Base-by-base conservation (phyloP, 2,329 filamentous ascomycete genomes). In the Colletotrichum sublineola region DNA sequence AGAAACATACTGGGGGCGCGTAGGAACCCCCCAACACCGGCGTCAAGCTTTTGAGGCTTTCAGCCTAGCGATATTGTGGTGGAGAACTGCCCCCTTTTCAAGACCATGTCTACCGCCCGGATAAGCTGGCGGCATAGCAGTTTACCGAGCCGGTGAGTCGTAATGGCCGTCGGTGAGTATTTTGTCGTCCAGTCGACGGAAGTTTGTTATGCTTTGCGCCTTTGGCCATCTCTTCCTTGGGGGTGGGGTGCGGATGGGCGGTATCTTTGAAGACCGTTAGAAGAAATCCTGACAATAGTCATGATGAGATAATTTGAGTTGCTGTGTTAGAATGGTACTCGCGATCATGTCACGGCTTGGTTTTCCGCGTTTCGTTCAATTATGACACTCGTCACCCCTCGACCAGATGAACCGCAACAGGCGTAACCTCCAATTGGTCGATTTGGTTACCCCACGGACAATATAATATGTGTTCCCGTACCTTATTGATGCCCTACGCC, bases 11-110 rank as follows among this genome's bases (percentile, higher is more conserved):
- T 36, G 15, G 63, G 66, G 46, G 20, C 50, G 24, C 29, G 42
- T 44, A 24, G 44, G 36, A 42, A 40, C 24, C 33, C 55, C 53
- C 46, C 40, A 56, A 48, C 44, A 52, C 31, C 36, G 44, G 52
- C 31, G 48, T 68, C 70, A 70, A 73, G 70, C 70, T 73, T 58
- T 73, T 73, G 64, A 73, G 67, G 60, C 66, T 64, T 67, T 48
- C 48, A 50, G 46, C 61, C 60, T 69, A 65, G 40, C 67, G 60
- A 61, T 61, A 70, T 69, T 73, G 70, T 29, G 46, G 67, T 65
- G 66, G 70, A 73, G 66, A 60, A 55, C 8, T 29, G 18, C 58
- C 60, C 66, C 46, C 31, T 63, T 69, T 48, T 38, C 50, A 33
- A 48, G 31, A 50, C 58, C n/a, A 46, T 52, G 36, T 18, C n/a